Conservation (phyloP, 2,329 filamentous ascomycete genomes). For the Fusarium sp. region DNA sequence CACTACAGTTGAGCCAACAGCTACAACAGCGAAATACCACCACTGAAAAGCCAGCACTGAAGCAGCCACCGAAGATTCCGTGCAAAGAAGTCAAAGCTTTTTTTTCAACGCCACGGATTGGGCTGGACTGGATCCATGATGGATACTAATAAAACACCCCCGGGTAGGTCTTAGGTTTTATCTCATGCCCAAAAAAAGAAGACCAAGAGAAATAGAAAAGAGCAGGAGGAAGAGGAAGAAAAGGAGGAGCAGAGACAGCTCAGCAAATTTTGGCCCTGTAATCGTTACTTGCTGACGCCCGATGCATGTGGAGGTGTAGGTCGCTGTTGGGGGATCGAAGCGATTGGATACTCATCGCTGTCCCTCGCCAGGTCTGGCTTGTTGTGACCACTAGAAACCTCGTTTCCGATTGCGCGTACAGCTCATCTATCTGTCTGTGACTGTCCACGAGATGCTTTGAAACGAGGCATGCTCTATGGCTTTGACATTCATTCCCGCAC, state of each 20-base stretch:
- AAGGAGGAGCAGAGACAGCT: constrained; percentile 17
- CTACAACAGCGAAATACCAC: constrained; percentile 11
- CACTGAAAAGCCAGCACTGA: constrained; percentile 26
- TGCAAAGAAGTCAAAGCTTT: not conserved
- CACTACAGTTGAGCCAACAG: constrained; percentile 20
- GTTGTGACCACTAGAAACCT: constrained; percentile 40
- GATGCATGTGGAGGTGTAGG: constrained; percentile 19
- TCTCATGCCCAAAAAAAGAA: constrained; percentile 40
- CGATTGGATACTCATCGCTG: constrained; percentile 28
- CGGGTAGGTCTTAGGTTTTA: constrained; percentile 11
- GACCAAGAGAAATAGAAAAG: constrained; percentile 4
- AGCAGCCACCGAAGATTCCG: not conserved
- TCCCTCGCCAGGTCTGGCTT: constrained; percentile 28
- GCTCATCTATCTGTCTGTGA: constrained; percentile 13
- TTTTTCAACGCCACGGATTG: not conserved
- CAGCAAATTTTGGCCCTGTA: constrained; percentile 19
- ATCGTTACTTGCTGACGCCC: constrained; percentile 35
- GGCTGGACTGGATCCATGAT: not conserved
- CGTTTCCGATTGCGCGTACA: constrained; percentile 28
- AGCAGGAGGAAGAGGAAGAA: constrained; percentile 19
- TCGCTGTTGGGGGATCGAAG: constrained; percentile 14
- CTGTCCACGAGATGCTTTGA: constrained; percentile 36
- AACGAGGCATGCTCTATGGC: constrained; percentile 21
- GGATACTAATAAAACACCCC: constrained; percentile 38
- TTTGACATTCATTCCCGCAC: not conserved